Evolutionary conservation across 352 stramenopile species (phyloP).

Genomic region (Peronospora destructor): DNA sequence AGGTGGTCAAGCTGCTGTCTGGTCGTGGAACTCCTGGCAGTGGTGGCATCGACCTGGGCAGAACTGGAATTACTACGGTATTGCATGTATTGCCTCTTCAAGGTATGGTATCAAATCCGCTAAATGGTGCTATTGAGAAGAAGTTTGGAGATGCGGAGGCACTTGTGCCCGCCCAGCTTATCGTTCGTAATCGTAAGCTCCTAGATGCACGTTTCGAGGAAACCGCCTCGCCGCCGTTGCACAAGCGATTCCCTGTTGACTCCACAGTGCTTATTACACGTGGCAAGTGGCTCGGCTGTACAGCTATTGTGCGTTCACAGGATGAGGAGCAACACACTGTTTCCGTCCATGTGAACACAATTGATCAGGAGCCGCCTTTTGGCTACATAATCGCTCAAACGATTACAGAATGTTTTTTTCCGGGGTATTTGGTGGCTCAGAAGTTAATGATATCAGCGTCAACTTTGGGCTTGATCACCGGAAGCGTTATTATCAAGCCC

Average conservation of each 20-base stretch:
- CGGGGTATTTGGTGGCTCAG: constrained; percentile 72
- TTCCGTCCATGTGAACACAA: constrained; percentile 87
- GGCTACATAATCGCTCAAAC: constrained; percentile 90
- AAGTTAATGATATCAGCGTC: constrained; percentile 89
- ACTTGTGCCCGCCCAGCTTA: constrained; percentile 94
- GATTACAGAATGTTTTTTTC: constrained; percentile 86
- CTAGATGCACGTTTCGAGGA: constrained; percentile 93
- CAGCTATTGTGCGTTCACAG: constrained; percentile 60
- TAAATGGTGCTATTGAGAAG: constrained; percentile 91
- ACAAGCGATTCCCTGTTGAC: constrained; percentile 86
- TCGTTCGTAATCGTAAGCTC: constrained; percentile 86
- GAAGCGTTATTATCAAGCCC: constrained; percentile 91
- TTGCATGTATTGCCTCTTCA: constrained; percentile 85
- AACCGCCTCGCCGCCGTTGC: constrained; percentile 63
- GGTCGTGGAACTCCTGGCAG: constrained; percentile 77
- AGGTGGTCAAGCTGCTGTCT: constrained; percentile 65
- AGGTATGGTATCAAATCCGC: constrained; percentile 91
- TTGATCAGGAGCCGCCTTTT: constrained; percentile 94
- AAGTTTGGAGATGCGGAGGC: constrained; percentile 93
- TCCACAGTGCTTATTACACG: constrained; percentile 84
- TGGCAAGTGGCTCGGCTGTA: constrained; percentile 88
- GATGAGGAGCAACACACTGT: constrained; percentile 72
- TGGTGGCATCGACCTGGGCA: constrained; percentile 90
- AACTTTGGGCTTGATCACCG: constrained; percentile 91
- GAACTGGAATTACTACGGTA: constrained; percentile 53